Evolutionary conservation across 306 rosid species (phyloP).

Genomic region (Castanea sativa): DNA sequence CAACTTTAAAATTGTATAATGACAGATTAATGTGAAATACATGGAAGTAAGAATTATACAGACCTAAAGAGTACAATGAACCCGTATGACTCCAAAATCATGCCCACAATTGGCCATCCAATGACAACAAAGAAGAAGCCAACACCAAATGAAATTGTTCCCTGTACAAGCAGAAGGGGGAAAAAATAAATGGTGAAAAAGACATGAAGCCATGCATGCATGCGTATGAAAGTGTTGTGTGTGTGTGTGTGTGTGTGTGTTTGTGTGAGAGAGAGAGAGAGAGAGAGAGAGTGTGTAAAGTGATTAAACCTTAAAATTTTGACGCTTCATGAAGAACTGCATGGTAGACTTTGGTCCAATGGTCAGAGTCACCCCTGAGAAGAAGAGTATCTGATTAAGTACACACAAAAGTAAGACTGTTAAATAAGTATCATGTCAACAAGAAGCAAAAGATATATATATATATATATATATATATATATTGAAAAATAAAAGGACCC

Average conservation of each 20-base stretch:
- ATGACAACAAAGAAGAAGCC: constrained; percentile 84
- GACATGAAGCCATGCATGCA: neutral
- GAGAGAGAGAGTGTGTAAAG: neutral
- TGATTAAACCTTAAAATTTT: constrained; percentile 73
- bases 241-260: neutral
- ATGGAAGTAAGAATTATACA: constrained; percentile 9
- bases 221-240: too few species aligned
- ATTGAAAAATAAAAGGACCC: neutral
- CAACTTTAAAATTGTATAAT: constrained; percentile 19
- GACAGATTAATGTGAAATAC: neutral
- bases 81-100: constrained; percentile 91
- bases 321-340: constrained; percentile 96
- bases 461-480: too few species aligned
- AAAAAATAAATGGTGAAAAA: neutral
- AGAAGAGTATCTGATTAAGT: constrained; percentile 79
- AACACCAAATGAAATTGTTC: constrained; percentile 86
- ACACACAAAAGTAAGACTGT: constrained; percentile 27
- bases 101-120: constrained; percentile 97
- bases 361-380: constrained; percentile 93
- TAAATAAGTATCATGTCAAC: constrained; percentile 24
- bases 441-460: neutral
- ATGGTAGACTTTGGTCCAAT: constrained; percentile 86
- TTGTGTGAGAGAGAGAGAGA: neutral
- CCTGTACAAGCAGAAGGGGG: constrained; percentile 43
- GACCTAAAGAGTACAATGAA: constrained; percentile 92